Base-by-base conservation (phyloP, 305 asterid species). In the Fraxinus velutina region DNA sequence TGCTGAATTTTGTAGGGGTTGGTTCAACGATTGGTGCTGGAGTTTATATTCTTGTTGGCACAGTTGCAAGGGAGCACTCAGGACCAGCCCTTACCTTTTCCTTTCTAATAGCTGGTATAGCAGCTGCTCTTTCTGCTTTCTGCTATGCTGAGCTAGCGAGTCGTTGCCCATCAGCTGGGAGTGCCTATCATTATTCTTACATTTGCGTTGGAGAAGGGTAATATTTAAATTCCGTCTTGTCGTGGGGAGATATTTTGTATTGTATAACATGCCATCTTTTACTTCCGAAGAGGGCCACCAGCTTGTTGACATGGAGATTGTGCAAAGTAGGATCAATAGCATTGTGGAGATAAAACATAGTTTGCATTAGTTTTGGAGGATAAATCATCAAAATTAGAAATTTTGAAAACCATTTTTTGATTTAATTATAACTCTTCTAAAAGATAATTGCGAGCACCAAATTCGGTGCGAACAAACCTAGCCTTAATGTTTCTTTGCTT, bases 1-100 rank as follows among this genome's bases (percentile, higher is more conserved):
- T 75, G 24, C 78, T 87, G 68, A 83, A 81, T 84, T 79, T 83
- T 85, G 9, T 78, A 95, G 99, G 98, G 71, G 98, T 95, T 86
- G 99, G 99, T 74, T 89, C 99, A 24, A 95, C 99, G 5, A 93
- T 95, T n/a, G 99, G 99, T 13, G 97, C 98, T 62, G 99, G 99
- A 47, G 99, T 95, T 5, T 95, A 95, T 79, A 95, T 95, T 86
- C 97, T 95, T 79, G 97, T 95, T 78, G 99, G 98, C 9, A 92
- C 99, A 52, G 99, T 95, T 77, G 98, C 99, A 6, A 91, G 99
- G 82, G 99, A 95, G 90, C 99, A 93, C 87, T 88, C 99, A 1
- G 98, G 99, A 29, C 98, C 99, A 0, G 97, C 99, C 19, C 97
- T 95, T 71, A 87, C 94, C 0, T 83, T 95, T 84, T 95, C 99